phyloP scores from a whole-genome alignment of 768 basidiomycete species.

The Rhodotorula paludigena region DNA sequence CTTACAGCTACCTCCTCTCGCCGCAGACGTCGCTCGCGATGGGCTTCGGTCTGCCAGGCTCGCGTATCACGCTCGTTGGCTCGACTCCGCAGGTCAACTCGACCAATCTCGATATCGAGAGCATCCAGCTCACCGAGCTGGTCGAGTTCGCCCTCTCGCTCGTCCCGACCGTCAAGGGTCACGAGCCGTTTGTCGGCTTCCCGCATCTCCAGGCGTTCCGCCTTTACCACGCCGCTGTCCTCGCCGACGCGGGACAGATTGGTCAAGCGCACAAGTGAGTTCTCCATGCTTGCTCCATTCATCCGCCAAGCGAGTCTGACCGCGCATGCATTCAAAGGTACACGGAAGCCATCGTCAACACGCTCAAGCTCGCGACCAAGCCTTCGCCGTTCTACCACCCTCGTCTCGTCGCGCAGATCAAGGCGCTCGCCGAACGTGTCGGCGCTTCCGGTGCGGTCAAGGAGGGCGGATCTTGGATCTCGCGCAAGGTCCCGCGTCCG shows the following conservation, averaged over 20 bases:
- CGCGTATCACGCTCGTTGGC: conserved; percentile 70
- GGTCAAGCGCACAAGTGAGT: conserved; percentile 69
- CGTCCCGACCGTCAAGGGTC: conserved; percentile 67
- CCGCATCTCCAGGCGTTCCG: conserved; percentile 84
- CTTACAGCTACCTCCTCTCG: conserved; percentile 71
- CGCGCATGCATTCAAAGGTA: conserved; percentile 58
- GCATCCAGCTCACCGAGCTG: conserved; percentile 80
- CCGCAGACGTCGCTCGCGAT: conserved; percentile 71
- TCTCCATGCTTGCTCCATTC: conserved; percentile 2
- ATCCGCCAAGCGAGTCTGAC: neutral
- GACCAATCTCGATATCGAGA: conserved; percentile 61
- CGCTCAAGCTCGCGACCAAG: conserved; percentile 53
- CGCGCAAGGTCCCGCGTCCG: conserved; percentile 78
- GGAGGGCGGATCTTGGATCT: conserved; percentile 78
- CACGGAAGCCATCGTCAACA: conserved; percentile 70
- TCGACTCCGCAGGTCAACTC: conserved; percentile 51
- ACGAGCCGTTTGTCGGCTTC: conserved; percentile 75
- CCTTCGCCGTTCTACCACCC: conserved; percentile 63
- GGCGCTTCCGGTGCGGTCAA: conserved; percentile 52
- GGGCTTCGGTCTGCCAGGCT: conserved; percentile 62
- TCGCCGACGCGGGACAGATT: conserved; percentile 77
- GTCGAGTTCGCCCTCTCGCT: conserved; percentile 71
- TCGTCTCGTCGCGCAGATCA: conserved; percentile 66
- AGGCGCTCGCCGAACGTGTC: conserved; percentile 71
- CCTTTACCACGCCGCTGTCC: conserved; percentile 65